These are phyloP conservation scores for Tetracladium marchalianum DNA, from an alignment of 495 filamentous ascomycete species.

Conservation along the genomic window DNA sequence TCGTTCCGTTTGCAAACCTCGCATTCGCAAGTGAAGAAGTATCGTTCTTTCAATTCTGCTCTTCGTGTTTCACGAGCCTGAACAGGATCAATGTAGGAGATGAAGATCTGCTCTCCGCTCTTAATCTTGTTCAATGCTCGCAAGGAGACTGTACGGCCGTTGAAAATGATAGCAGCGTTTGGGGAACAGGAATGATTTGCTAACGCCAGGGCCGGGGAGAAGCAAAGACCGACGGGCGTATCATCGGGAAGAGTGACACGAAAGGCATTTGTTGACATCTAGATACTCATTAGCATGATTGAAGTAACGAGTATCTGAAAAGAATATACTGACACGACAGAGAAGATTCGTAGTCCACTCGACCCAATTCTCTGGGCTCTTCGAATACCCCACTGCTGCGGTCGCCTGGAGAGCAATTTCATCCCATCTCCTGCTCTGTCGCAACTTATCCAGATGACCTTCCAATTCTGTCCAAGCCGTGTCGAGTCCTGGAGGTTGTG, in stretches of 20 bases:
- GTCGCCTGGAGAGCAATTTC: slow-evolving; percentile 37
- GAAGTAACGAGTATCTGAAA: slow-evolving; percentile 1
- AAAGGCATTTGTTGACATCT: slow-evolving; percentile 19
- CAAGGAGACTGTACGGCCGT: slow-evolving; percentile 30
- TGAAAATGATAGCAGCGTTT: slow-evolving; percentile 37
- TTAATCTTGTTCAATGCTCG: slow-evolving; percentile 29
- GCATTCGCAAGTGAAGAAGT: slow-evolving; percentile 18
- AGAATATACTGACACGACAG: slow-evolving; percentile 27
- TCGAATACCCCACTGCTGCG: slow-evolving; percentile 30
- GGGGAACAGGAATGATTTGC: slow-evolving; percentile 44
- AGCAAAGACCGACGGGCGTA: slow-evolving; percentile 16
- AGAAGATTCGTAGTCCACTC: slow-evolving; percentile 26
- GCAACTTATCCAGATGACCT: slow-evolving; percentile 7
- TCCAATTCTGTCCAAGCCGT: slow-evolving; percentile 6
- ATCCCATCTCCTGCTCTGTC: slow-evolving; percentile 18
- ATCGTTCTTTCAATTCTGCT: slow-evolving; percentile 7
- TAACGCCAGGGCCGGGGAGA: slow-evolving; percentile 36
- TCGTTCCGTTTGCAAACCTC: slow-evolving; percentile 10
- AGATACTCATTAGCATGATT: background rate
- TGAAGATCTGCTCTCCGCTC: slow-evolving; percentile 36
- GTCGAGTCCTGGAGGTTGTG: background rate
- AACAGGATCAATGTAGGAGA: slow-evolving; percentile 34
- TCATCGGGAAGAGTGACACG: slow-evolving; percentile 10
- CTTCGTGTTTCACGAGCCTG: slow-evolving; percentile 1
- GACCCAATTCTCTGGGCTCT: slow-evolving; percentile 19